Evolutionary conservation across 2,329 filamentous ascomycete species (phyloP), one percentile per base, ranked within the genome.

Genomic region (Dothistroma septosporum): DNA sequence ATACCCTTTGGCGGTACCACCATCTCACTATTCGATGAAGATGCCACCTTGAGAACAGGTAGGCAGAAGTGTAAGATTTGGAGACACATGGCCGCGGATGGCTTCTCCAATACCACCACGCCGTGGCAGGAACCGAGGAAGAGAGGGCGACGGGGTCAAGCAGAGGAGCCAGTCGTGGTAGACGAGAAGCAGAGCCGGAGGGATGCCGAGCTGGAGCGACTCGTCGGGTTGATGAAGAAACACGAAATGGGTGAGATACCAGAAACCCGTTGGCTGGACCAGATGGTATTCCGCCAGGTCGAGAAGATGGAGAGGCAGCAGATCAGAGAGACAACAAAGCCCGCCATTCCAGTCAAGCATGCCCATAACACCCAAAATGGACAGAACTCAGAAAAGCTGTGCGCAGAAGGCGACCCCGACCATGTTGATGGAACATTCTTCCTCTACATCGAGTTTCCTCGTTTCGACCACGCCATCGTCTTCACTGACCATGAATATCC

Each of bases 171-270:
- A 67, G 86, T 95, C 61, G 62, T 73, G 10, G 66, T 73, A 19
- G 66, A 72, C 22, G 72, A 74, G 58, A 74, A 74, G 59, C 71
- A 72, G 14, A 67, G 67, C 35, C 62, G 67, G 22, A 62, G 72
- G 37, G 73, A 73, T 53, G 87, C 91, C 57, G 94, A 99, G 75
- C 83, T 97, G 63, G 92, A 97, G 69, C 83, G 94, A 19, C 83
- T 99, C 67, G 92, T 97, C 72, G 88, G 86, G 57, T 76, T 97
- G 22, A 89, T 99, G 73, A 99, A 99, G 77, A 96, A 96, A 76
- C 94, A 97, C 72, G 95, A 99, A 73, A 95, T 97, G 89, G 92
- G 92, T 19, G 94, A 99, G 73, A 93, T 99, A 28, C 87, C 91
- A 0, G 86, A 92, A 16, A 89, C 96, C 53, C 91, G 95, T 69